phyloP scores from a whole-genome alignment of 768 basidiomycete genomes.

The Collybia mongolica region DNA sequence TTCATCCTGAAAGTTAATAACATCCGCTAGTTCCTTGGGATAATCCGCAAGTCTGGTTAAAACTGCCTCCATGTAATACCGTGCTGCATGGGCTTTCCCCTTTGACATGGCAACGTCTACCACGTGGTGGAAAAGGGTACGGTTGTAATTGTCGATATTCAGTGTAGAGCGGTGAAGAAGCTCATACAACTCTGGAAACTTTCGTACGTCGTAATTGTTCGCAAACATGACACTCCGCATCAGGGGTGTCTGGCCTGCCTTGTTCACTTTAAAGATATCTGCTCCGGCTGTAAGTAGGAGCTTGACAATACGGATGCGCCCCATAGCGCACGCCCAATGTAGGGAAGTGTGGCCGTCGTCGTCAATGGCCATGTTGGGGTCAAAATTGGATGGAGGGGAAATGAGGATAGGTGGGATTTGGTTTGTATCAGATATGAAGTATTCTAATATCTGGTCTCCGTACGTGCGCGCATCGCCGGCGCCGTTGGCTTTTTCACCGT shows the following conservation, averaged over 20 bases:
- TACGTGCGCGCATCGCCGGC: slow-evolving; percentile 65
- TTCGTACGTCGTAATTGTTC: slow-evolving; percentile 99
- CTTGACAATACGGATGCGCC: slow-evolving; percentile 93
- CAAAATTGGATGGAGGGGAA: slow-evolving; percentile 85
- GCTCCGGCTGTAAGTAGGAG: slow-evolving; percentile 91
- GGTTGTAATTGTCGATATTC: slow-evolving; percentile 97
- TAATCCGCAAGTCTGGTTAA: slow-evolving; percentile 85
- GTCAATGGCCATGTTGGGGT: slow-evolving; percentile 95
- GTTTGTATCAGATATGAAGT: slow-evolving; percentile 96
- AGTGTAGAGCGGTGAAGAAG: slow-evolving; percentile 96
- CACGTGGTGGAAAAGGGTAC: slow-evolving; percentile 97
- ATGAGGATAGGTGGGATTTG: slow-evolving; percentile 88
- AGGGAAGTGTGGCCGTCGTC: slow-evolving; percentile 97
- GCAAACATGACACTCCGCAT: slow-evolving; percentile 99
- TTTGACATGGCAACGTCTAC: slow-evolving; percentile 97
- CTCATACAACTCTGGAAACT: slow-evolving; percentile 97
- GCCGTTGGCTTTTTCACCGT: slow-evolving; percentile 47
- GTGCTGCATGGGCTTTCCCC: slow-evolving; percentile 94
- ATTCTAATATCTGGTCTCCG: slow-evolving; percentile 95
- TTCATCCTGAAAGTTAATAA: slow-evolving; percentile 99
- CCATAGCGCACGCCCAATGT: slow-evolving; percentile 99
- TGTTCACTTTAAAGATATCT: slow-evolving; percentile 96
- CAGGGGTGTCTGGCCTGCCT: slow-evolving; percentile 92
- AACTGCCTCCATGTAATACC: slow-evolving; percentile 99
- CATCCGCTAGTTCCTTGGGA: slow-evolving; percentile 94